These are phyloP conservation scores for Citropsis articulata DNA, from an alignment of 345 rosid genomes.

Conservation along the genomic window DNA sequence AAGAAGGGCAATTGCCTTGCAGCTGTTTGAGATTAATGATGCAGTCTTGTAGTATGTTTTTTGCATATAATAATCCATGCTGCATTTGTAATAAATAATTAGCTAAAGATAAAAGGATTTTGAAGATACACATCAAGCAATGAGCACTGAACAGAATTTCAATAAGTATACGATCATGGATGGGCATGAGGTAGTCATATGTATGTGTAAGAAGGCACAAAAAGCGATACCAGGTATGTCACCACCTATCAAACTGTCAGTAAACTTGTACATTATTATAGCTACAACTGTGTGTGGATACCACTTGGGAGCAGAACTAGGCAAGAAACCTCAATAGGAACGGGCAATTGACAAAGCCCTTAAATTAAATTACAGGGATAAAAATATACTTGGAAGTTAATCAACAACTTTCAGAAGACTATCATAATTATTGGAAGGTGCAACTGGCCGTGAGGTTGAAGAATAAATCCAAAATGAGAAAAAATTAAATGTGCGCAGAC, in stretches of 20 bases:
- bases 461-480: not conserved
- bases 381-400: not conserved
- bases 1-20: slow-evolving; percentile 85
- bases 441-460: not conserved
- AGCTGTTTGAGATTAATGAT: slow-evolving; percentile 84
- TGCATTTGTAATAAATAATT: slow-evolving; percentile 30
- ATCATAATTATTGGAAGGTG: not conserved
- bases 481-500: not conserved
- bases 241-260: not conserved
- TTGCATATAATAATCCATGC: slow-evolving; percentile 82
- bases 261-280: not conserved
- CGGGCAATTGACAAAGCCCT: not conserved
- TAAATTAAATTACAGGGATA: too few relatives aligned
- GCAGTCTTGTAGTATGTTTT: slow-evolving; percentile 93
- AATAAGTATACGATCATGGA: not conserved
- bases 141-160: not conserved
- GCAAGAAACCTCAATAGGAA: not conserved
- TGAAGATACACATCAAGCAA: not conserved
- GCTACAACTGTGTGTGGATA: not conserved
- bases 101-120: not conserved
- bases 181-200: not conserved
- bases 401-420: not conserved
- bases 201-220: not conserved
- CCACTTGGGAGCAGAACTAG: not conserved
- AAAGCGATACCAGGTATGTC: not conserved